Evolutionary conservation across 257 asterid genomes (phyloP).

Genomic region (Cordia subcordata): DNA sequence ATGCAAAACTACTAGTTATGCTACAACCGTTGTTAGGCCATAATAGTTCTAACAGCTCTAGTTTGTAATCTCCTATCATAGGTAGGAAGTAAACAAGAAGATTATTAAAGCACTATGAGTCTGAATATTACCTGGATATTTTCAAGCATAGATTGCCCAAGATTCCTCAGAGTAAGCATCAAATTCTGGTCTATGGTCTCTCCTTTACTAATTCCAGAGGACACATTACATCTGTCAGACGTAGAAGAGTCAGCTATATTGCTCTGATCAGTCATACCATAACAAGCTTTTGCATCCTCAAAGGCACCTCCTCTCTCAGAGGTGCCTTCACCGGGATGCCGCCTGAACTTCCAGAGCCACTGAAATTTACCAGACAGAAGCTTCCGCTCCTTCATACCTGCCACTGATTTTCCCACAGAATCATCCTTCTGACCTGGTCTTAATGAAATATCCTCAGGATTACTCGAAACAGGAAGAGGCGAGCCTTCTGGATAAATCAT

Average conservation of each 20-base stretch:
- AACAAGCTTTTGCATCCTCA: conserved; percentile 18
- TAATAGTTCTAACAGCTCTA: too few species aligned
- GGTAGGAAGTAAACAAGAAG: too few species aligned
- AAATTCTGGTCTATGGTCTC: conserved; percentile 25
- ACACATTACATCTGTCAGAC: background rate
- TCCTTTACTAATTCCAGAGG: conserved; percentile 22
- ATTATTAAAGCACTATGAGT: too few species aligned
- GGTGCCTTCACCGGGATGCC: conserved; percentile 26
- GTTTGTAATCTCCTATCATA: too few species aligned
- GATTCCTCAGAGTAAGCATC: conserved; percentile 28
- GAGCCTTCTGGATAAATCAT: conserved; percentile 24
- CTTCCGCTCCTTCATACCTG: conserved; percentile 28
- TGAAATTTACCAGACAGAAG: conserved; percentile 27
- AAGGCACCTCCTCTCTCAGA: conserved; percentile 26
- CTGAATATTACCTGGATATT: conserved; percentile 35
- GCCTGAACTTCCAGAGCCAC: conserved; percentile 45
- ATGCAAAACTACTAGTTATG: too few species aligned
- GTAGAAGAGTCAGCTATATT: conserved; percentile 10
- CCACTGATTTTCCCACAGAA: conserved; percentile 7
- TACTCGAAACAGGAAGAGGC: conserved; percentile 34
- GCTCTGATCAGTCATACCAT: conserved; percentile 2
- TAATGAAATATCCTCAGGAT: conserved; percentile 22
- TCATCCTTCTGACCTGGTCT: conserved; percentile 10
- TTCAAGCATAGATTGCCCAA: conserved; percentile 45
- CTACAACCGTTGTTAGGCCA: too few species aligned